Base-by-base conservation (phyloP, 345 rosid species). In the Arabidopsis arenosa region DNA sequence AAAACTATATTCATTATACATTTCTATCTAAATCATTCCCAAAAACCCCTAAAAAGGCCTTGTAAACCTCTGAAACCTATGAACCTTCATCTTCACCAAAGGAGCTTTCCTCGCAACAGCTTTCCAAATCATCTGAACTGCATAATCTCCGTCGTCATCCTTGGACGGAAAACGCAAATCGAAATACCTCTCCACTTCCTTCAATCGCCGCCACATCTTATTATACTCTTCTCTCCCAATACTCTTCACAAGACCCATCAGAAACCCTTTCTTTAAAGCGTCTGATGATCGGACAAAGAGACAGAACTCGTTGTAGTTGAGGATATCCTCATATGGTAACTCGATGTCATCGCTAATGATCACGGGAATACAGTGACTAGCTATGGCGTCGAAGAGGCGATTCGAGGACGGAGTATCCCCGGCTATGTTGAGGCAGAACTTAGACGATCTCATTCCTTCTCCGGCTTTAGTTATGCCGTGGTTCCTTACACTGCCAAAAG, bases 371-470 rank as follows among this genome's bases (percentile, higher is more conserved):
- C 99, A 95, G 63, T 92, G 98, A 81, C 99, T 95, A 26, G 88
- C 97, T 62, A 92, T 89, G 66, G 99, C 93, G 43, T 95, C 99
- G 7, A 95, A 95, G 59, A 95, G 91, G n/a, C 98, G 96, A 75
- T 92, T 95, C 3, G 98, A 90, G 1, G 97, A 95, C 4, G 99
- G 99, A 5, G 99, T 95, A 70, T 95, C 99, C 0, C 99, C 98
- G 5, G 98, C 99, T 17, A 95, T 89, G 83, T 91, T 93, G 78
- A 93, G 96, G 65, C 99, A 95, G 68, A 95, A 95, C 76, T 93
- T 95, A 12, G 97, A 93, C 5, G 85, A 67, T 73, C 81, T 87
- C 99, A 95, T 95, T 11, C 99, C 99, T 26, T 57, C 70, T 13
- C 88, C 80, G 23, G 98, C 97, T 84, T 85, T 81, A 53, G 18